Percentiles rank a stretch among this genome's conserved stretches.
These are phyloP conservation scores for Termitomyces titanicus DNA, from an alignment of 768 basidiomycete genomes.

Conservation along the genomic window DNA sequence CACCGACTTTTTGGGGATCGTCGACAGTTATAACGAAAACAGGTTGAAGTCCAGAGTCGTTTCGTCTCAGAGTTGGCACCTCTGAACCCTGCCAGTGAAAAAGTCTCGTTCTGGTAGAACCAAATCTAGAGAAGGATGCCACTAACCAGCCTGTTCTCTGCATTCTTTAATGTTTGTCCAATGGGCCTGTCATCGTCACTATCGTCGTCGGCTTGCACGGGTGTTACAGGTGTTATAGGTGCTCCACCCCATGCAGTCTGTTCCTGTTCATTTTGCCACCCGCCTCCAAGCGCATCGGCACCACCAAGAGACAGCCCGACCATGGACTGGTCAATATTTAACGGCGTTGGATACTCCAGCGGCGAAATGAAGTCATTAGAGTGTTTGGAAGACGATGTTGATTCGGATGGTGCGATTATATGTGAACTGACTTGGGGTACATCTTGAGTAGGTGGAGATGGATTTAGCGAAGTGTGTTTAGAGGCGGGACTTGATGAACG, in stretches of 20 bases:
- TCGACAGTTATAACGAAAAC: constrained; percentile 88
- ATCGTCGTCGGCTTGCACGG: constrained; percentile 44
- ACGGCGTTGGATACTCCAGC: constrained; percentile 24
- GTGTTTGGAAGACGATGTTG: constrained; percentile 23
- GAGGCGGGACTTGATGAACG: constrained; percentile 6
- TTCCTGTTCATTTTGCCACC: constrained; percentile 54
- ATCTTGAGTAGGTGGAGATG: constrained; percentile 17
- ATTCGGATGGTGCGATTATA: constrained; percentile 20
- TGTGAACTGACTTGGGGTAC: constrained; percentile 16
- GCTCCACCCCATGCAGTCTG: constrained; percentile 35
- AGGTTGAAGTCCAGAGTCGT: constrained; percentile 54
- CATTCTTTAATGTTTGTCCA: constrained; percentile 39
- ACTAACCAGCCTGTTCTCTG: constrained; percentile 26
- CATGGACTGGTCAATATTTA: constrained; percentile 30
- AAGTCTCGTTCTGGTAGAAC: background rate
- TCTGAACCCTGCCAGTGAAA: constrained; percentile 6
- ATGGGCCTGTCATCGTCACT: constrained; percentile 71
- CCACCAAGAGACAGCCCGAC: constrained; percentile 35
- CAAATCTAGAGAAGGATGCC: background rate
- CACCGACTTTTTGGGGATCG: constrained; percentile 97
- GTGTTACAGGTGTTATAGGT: background rate
- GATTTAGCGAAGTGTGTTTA: constrained; percentile 11
- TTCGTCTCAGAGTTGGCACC: constrained; percentile 18
- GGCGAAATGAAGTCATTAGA: constrained; percentile 31
- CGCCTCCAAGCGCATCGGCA: constrained; percentile 28